These are phyloP conservation scores for Populus euphratica DNA, from an alignment of 345 rosid species.

Conservation along the genomic window DNA sequence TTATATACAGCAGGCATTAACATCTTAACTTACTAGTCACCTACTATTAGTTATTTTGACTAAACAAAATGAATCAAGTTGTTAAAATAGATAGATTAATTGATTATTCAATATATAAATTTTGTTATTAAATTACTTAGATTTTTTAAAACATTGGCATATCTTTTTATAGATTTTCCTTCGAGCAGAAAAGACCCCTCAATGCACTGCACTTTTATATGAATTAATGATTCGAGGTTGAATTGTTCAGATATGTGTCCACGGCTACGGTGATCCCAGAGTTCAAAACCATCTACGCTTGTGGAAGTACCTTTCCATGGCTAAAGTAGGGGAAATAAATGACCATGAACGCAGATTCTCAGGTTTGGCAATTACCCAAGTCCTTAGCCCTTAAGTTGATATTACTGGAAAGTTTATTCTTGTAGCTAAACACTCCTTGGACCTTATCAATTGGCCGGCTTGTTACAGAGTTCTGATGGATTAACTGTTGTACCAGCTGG, in stretches of 20 bases:
- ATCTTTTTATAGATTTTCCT: too few relatives aligned
- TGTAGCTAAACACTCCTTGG: background rate
- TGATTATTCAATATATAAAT: accelerated
- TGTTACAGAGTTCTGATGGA: constrained; percentile 53
- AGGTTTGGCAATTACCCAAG: constrained; percentile 29
- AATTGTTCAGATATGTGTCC: constrained; percentile 45
- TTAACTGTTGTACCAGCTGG: constrained; percentile 46
- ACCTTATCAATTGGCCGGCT: background rate
- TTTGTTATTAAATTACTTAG: too few relatives aligned
- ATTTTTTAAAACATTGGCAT: too few relatives aligned
- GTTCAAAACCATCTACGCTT: constrained; percentile 34
- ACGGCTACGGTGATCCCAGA: constrained; percentile 36
- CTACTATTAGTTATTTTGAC: too few relatives aligned
- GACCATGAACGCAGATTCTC: constrained; percentile 40
- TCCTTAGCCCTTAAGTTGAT: background rate
- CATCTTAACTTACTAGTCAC: too few relatives aligned
- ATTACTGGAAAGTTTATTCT: background rate
- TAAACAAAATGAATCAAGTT: too few relatives aligned
- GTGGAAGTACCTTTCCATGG: constrained; percentile 54
- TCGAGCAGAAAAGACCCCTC: background rate
- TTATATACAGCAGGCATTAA: too few relatives aligned
- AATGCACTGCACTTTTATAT: background rate
- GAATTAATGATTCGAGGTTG: background rate
- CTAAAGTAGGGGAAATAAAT: constrained; percentile 33
- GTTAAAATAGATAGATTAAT: too few relatives aligned